Evolutionary conservation across 1,284 basidiomycete genomes (phyloP), one percentile per base, ranked within the genome.

Genomic region (Ceratobasidium sp.): DNA sequence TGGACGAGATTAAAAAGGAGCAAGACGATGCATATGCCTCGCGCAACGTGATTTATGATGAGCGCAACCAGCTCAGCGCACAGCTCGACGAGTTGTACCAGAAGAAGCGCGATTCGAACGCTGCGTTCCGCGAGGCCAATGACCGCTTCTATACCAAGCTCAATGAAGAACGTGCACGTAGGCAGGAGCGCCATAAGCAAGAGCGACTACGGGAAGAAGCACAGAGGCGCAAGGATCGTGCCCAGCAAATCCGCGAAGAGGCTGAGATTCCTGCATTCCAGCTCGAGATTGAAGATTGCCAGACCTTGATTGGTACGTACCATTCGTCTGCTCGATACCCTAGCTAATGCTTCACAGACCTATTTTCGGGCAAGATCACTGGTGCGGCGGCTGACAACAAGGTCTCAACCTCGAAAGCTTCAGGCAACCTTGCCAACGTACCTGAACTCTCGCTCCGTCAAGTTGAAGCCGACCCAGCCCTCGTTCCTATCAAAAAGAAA

Each of bases 261-360:
- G 97, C 97, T 34, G 87, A 90, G 69, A 76, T 86, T 45, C 96
- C 97, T 43, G 97, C 97, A 0, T 99, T 88, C 83, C 92, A 94
- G 76, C 85, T 89, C 70, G 89, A 98, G 79, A 96, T 99, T 75
- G 95, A 99, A 81, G 97, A 99, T 79, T 98, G 95, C 81, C 90
- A 94, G 76, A 96, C 92, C 6, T 86, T 97, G 72, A 92, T 99
- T 78, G 62, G 62, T 65, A 31, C 35, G 60, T 35, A 54, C 32
- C 40, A 47, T 12, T 1, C 47, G 10, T 29, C 29, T 29, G 17
- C 27, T 6, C 25, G 32, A 13, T 34, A 29, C 17, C 31, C 42
- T 15, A 40, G 13, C 4, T 42, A 0, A 32, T 54, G 32, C 32
- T 40, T 35, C 3, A 13, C 25, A 65, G 92, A 94, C 78, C 91